Base-by-base conservation (phyloP, 1,284 basidiomycete genomes). In the Taiwanofungus camphoratus region DNA sequence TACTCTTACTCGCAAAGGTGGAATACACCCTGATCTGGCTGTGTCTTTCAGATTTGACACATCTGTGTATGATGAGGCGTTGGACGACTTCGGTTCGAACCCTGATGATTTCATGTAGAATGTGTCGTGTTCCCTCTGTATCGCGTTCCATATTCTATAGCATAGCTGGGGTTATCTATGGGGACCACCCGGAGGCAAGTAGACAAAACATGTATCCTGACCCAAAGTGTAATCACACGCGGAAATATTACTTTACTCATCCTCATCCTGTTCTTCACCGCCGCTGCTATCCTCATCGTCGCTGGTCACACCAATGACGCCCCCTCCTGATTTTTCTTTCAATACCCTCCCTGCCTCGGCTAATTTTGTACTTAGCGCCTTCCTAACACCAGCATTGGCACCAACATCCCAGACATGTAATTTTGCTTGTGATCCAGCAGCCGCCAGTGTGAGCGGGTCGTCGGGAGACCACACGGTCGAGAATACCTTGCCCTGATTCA, bases 351-450 rank as follows among this genome's bases (percentile, higher is more conserved):
- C 88, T 7, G 82, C 79, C 50, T 78, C 75, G 16, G 74, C 73
- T 21, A 94, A 65, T 59, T 92, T 87, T 6, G 74, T 63, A 0
- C 77, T 79, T 48, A 95, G 90, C 2, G 82, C 80, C 60, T 88
- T 92, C 39, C 90, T 71, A 3, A 78, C 88, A 20, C 87, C 86
- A 13, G 73, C 65, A 56, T 89, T 93, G 4, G 82, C 74, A 12
- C 81, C 87, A 26, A 92, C 76, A 54, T 99, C 94, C 92, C 96
- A 99, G 8, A 99, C 76, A 60, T 98, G 93, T 4, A 99, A 64
- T 55, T 87, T 91, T 2, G 91, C 95, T 56, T 90, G 88, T 5
- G 89, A 92, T 4, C 96, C 96, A 11, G 88, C 96, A 2, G 92
- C 94, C 1, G 94, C 95, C 35, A 99, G 64, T 1, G 92, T 96